These are phyloP conservation scores for Gleditsia sinensis DNA, from an alignment of 306 rosid genomes.

Conservation along the genomic window DNA sequence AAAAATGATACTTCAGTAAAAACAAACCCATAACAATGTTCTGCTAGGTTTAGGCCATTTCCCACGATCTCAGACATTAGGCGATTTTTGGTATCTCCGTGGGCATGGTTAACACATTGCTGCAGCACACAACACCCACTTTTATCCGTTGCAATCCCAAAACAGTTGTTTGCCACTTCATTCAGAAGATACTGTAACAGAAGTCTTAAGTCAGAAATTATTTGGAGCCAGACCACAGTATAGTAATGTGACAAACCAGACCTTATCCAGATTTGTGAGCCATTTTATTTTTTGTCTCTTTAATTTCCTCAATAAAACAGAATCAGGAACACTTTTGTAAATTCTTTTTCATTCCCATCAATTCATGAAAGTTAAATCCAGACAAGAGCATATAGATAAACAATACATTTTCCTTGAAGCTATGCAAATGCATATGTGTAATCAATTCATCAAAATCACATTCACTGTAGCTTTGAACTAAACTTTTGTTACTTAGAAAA, in stretches of 20 bases:
- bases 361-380: neutral
- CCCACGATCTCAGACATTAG: constrained; percentile 38
- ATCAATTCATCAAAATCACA: neutral
- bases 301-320: neutral
- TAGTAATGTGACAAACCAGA: neutral
- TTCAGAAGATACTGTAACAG: constrained; percentile 52
- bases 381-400: neutral
- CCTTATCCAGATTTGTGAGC: neutral
- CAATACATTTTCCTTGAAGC: constrained; percentile 9
- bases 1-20: neutral
- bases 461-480: neutral
- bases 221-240: neutral
- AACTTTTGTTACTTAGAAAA: neutral
- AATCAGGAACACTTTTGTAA: neutral
- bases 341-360: neutral
- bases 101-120: constrained; percentile 43
- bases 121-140: constrained; percentile 68
- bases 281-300: neutral
- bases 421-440: neutral
- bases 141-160: constrained; percentile 54
- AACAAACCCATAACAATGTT: constrained; percentile 66
- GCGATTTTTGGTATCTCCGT: constrained; percentile 40
- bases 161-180: constrained; percentile 43
- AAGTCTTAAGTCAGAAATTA: constrained; percentile 35
- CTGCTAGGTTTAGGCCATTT: constrained; percentile 40